These are phyloP conservation scores for Daldinia loculata DNA, from an alignment of 495 filamentous ascomycete species.

Conservation along the genomic window DNA sequence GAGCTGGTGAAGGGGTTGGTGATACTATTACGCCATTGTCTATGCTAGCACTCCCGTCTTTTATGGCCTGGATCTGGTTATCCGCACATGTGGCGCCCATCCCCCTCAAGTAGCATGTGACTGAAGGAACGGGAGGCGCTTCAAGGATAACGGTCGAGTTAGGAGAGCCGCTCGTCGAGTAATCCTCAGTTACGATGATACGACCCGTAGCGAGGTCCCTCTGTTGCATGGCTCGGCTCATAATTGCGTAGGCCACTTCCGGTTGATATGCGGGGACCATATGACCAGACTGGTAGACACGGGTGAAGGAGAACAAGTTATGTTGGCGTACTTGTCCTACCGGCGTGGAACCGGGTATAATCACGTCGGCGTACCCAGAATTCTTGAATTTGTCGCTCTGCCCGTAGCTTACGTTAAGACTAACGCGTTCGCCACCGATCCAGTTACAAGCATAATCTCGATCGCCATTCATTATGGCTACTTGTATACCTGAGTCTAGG, in stretches of 20 bases:
- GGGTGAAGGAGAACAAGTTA: constrained; percentile 66
- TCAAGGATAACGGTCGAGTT: constrained; percentile 15
- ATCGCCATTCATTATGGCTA: constrained; percentile 70
- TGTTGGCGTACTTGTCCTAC: constrained; percentile 65
- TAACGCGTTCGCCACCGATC: constrained; percentile 66
- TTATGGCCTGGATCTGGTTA: constrained; percentile 33
- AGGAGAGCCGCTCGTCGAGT: constrained; percentile 17
- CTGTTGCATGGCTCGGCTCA: constrained; percentile 59
- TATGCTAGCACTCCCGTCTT: constrained; percentile 27
- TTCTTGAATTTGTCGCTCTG: constrained; percentile 54
- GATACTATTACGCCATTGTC: constrained; percentile 22
- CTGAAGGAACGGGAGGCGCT: constrained; percentile 10
- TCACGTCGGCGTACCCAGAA: constrained; percentile 62
- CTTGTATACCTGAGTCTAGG: constrained; percentile 65
- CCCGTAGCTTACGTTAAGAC: constrained; percentile 45
- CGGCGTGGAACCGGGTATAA: constrained; percentile 54
- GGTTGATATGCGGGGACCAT: constrained; percentile 61
- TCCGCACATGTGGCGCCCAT: constrained; percentile 32
- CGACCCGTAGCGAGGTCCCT: constrained; percentile 66
- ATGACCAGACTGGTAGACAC: constrained; percentile 68
- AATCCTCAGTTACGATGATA: constrained; percentile 30
- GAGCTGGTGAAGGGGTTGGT: constrained; percentile 14
- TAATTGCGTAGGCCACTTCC: constrained; percentile 56
- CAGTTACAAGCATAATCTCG: constrained; percentile 71
- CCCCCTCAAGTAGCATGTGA: constrained; percentile 31